Evolutionary conservation across 73 alveolate genomes (phyloP), one percentile per base, ranked within the genome.

Genomic region (Paramecium sexaurelia): DNA sequence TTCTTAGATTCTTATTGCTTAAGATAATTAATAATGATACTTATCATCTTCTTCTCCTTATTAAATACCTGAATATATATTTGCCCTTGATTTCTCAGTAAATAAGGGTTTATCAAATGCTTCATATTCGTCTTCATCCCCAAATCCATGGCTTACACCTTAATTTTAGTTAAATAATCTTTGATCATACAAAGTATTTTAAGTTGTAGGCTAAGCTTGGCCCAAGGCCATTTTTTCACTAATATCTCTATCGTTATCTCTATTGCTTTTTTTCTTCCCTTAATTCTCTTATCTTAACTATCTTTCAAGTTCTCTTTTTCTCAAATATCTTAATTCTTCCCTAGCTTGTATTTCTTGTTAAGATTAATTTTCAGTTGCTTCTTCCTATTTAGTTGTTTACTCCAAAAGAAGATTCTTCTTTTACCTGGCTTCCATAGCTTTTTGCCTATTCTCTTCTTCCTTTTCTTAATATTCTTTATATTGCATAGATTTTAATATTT

Each of bases 221-320:
- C 99, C 99, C 6, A 98, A 94, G 22, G 99, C 99, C 19, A 98
- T 97, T 91, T 98, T 95, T 93, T 98, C 99, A 85, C 98, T 95
- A 39, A 98, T 96, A 85, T 98, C 99, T 91, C 99, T 96, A 37
- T 98, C 99, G 47, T 94, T 96, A 87, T 97, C 99, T 35, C 99
- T 94, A 9, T 95, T 95, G 15, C 91, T 67, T 91, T 96, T 98
- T 56, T 95, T 96, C 83, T 95, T 96, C 17, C 97, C 98, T 33
- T 97, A 96, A 17, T 91, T 95, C 86, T 98, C 99, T 55, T 95
- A 75, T 89, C 99, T 95, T 56, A 97, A 85, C 55, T 98, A 98
- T 78, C 99, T 93, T 85, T 96, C 99, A 56, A 98, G 92, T 89
- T 98, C 99, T 92, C 98, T 95, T 91, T 96, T 97, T 61, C 98